phyloP scores from a whole-genome alignment of 2,329 filamentous ascomycete species.

The Alternaria rosae region DNA sequence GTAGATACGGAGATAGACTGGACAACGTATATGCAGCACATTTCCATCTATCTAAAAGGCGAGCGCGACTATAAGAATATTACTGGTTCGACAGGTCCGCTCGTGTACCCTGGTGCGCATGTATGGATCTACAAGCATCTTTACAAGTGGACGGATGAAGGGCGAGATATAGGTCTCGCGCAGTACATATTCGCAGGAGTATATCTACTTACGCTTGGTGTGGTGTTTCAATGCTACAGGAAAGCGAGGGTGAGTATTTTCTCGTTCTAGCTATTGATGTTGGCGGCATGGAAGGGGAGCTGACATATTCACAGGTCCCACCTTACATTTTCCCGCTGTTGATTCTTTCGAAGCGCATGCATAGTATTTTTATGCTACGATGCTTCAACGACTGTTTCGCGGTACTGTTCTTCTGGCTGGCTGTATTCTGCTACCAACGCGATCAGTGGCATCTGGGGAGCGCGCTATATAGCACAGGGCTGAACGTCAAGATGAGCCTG shows the following conservation, averaged over 20 bases:
- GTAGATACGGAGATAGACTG: constrained; percentile 98
- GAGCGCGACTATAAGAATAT: constrained; percentile 90
- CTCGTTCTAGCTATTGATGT: neutral
- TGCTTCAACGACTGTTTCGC: constrained; percentile 97
- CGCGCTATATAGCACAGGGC: constrained; percentile 75
- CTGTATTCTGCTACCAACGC: constrained; percentile 80
- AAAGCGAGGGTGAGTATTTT: constrained; percentile 66
- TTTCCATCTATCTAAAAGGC: constrained; percentile 78
- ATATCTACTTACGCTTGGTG: constrained; percentile 76
- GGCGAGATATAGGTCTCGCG: constrained; percentile 77
- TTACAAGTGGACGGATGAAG: constrained; percentile 78
- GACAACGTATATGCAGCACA: constrained; percentile 95
- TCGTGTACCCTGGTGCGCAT: constrained; percentile 94
- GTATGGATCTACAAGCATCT: constrained; percentile 88
- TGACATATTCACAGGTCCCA: constrained; percentile 65
- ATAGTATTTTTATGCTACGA: constrained; percentile 90
- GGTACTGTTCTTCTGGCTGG: constrained; percentile 79
- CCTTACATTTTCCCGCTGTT: constrained; percentile 88
- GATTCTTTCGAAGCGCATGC: constrained; percentile 86
- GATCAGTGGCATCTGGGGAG: constrained; percentile 76
- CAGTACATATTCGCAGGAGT: constrained; percentile 83
- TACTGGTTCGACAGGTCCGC: constrained; percentile 85
- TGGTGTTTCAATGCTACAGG: constrained; percentile 86
- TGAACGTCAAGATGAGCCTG: constrained; percentile 96
- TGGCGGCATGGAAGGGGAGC: neutral